phyloP scores from a whole-genome alignment of 768 basidiomycete genomes.

The Tephrocybe rancida region DNA sequence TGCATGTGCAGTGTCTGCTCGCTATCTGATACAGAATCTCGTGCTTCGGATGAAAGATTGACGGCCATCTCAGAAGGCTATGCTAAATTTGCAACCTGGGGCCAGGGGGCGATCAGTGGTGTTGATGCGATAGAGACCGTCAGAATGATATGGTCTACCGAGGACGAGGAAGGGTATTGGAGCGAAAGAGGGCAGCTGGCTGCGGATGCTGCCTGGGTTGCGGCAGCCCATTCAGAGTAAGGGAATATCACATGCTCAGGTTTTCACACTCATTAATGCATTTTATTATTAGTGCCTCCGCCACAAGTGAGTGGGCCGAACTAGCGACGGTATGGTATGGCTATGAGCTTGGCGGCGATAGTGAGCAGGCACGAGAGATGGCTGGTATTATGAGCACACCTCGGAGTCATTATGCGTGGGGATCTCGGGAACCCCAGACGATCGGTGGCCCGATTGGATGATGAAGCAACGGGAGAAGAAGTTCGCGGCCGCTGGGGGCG shows the following conservation, averaged over 20 bases:
- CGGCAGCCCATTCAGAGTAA: constrained; percentile 66
- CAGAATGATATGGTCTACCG: constrained; percentile 56
- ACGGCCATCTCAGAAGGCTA: constrained; percentile 47
- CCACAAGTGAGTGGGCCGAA: constrained; percentile 52
- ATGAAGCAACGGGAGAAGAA: constrained; percentile 3
- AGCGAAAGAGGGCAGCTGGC: constrained; percentile 67
- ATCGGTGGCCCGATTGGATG: constrained; percentile 36
- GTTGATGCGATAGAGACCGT: constrained; percentile 49
- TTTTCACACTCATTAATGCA: not conserved
- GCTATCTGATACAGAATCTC: constrained; percentile 47
- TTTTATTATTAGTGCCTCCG: constrained; percentile 36
- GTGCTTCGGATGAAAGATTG: constrained; percentile 54
- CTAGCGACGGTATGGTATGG: constrained; percentile 55
- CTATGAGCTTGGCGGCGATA: constrained; percentile 58
- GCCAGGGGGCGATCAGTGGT: constrained; percentile 42
- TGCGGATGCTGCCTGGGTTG: constrained; percentile 60
- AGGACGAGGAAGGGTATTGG: constrained; percentile 65
- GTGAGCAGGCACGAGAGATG: constrained; percentile 47
- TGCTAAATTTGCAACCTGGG: constrained; percentile 52
- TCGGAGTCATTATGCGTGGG: constrained; percentile 50
- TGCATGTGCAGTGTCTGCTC: constrained; percentile 65
- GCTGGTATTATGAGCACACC: constrained; percentile 34
- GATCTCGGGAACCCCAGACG: constrained; percentile 32
- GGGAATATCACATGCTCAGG: constrained; percentile 25
- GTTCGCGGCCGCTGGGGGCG: constrained; percentile 8